Evolutionary conservation across 768 basidiomycete genomes (phyloP), one percentile per base, ranked within the genome.

Genomic region (Podaxis mareebaensis): DNA sequence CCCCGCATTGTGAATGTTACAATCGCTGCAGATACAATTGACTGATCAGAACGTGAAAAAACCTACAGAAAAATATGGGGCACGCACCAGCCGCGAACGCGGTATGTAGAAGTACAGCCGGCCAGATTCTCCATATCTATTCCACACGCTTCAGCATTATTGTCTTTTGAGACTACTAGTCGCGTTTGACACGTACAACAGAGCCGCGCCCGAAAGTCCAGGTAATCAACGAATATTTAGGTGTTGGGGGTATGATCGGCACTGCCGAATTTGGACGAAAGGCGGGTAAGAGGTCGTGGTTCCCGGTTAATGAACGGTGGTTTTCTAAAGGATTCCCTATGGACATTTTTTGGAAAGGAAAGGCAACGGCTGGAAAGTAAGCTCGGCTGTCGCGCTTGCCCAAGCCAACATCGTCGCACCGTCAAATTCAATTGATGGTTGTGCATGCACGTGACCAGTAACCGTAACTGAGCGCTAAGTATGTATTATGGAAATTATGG

Each of bases 81-180:
- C 12, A 63, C 57, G 33, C 67, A 83, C 83, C 77, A 20, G 78
- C 80, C 4, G 86, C 85, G 66, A 87, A 86, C 4, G 77, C 55
- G 4, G 87, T 87, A 70, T 88, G 84, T 26, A 88, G 69, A n/a
- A 86, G 65, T 1, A 88, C 86, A 0, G 86, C 86, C 1, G 86
- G 86, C 87, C 87, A 89, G 67, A 88, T 87, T 58, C 81, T 79
- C 82, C 84, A 87, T 12, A 88, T 78, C 80, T 82, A 65, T 60
- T 12, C 7, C 13, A 57, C 33, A 22, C 24, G 38, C 44, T 39
- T 66, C 28, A 26, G n/a, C n/a, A 6, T 5, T 42, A n/a, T 20
- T 20, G 44, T n/a, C 13, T 22, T 28, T 53, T 30, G 13, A 38
- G 24, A 11, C 15, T 3, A 48, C 24, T 30, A 36, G 15, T 20